phyloP scores from a whole-genome alignment of 768 basidiomycete species.

The Tephrocybe sp. region DNA sequence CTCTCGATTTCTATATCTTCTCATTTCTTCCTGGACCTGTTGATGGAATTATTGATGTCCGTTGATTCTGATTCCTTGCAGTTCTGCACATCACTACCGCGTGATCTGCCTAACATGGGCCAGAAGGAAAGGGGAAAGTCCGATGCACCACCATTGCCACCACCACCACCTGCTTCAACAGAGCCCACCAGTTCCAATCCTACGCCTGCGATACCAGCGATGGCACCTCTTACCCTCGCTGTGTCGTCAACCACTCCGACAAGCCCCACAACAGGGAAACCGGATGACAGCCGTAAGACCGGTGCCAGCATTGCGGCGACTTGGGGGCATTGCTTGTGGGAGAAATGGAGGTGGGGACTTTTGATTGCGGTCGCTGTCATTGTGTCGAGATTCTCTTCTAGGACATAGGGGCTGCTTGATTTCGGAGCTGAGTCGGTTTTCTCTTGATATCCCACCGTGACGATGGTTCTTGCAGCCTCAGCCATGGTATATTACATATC shows the following conservation, averaged over 20 bases:
- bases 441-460: conserved; percentile 2
- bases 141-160: conserved; percentile 23
- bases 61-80: conserved; percentile 29
- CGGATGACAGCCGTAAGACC: conserved; percentile 26
- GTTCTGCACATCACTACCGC: conserved; percentile 67
- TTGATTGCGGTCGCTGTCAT: conserved; percentile 76
- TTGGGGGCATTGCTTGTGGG: conserved; percentile 70
- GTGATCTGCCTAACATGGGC: conserved; percentile 93
- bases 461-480: background rate
- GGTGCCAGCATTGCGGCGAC: conserved; percentile 55
- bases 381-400: conserved; percentile 72
- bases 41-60: conserved; percentile 9
- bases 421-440: background rate
- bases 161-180: no score
- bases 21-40: no score
- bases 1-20: no score
- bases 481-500: background rate
- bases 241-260: background rate
- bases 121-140: conserved; percentile 66
- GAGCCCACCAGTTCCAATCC: conserved; percentile 7
- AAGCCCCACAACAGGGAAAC: conserved; percentile 13
- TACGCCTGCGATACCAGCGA: conserved; percentile 8
- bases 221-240: conserved; percentile 5
- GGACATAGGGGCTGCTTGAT: conserved; percentile 25
- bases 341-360: conserved; percentile 85